A percentile compares a stretch with the other conserved stretches of the same genome.
Conservation (phyloP, 2,329 filamentous ascomycete genomes). For the Beauveria sp. region DNA sequence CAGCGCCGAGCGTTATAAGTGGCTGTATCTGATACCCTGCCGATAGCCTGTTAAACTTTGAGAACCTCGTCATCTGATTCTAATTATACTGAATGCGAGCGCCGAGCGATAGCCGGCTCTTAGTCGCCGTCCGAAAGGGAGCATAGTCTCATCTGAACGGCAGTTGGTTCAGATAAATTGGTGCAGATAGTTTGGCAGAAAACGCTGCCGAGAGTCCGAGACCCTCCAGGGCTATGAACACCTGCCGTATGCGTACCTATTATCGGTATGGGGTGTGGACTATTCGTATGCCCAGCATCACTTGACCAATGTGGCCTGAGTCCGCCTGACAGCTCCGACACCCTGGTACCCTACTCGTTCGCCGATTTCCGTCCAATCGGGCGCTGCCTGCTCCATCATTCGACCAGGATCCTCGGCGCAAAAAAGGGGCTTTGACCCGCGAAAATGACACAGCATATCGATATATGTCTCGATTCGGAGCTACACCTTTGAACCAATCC, state of each 20-base stretch:
- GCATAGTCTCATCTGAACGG: background rate
- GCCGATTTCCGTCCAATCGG: background rate
- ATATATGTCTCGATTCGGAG: background rate
- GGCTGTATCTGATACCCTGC: background rate
- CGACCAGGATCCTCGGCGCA: background rate
- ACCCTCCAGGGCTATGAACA: background rate
- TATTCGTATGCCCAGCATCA: background rate
- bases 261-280: background rate
- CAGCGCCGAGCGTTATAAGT: background rate
- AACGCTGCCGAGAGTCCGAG: background rate
- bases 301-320: background rate
- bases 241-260: background rate
- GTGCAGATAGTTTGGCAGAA: background rate
- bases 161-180: background rate
- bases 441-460: background rate
- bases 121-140: background rate
- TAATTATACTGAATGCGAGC: background rate
- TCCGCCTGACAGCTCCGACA: background rate
- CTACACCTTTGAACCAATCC: background rate
- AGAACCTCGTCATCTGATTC: background rate
- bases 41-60: background rate
- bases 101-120: conserved; percentile 1
- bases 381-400: background rate
- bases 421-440: background rate
- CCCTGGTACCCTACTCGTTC: background rate